Conservation (phyloP, 768 basidiomycete genomes). For the Piloderma croceum region DNA sequence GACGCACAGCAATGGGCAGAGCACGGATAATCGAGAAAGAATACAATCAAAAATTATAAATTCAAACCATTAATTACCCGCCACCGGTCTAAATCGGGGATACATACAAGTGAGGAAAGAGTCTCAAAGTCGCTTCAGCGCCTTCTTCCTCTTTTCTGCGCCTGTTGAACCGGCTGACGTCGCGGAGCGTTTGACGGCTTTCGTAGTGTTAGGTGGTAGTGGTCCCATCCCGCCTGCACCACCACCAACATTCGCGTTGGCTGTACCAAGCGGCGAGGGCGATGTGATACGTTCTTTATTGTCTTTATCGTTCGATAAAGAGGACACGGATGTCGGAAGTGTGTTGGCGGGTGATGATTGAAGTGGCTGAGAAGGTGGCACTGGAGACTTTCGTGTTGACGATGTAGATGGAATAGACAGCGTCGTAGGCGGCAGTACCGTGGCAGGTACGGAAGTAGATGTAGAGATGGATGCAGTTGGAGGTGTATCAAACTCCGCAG, state of each 20-base stretch:
- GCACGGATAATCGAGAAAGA: no score
- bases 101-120: neutral
- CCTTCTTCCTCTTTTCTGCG: conserved; percentile 85
- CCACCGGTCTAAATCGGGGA: no score
- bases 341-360: conserved; percentile 35
- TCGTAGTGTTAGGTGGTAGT: conserved; percentile 37
- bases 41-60: no score
- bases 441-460: conserved; percentile 18
- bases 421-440: conserved; percentile 21
- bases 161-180: conserved; percentile 45
- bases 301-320: conserved; percentile 19
- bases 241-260: conserved; percentile 60
- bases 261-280: conserved; percentile 64
- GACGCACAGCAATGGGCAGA: no score
- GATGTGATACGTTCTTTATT: conserved; percentile 60
- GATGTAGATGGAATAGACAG: conserved; percentile 38
- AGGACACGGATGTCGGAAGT: conserved; percentile 32
- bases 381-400: conserved; percentile 39
- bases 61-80: no score
- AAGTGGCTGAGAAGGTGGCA: conserved; percentile 34
- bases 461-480: conserved; percentile 28
- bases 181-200: conserved; percentile 67
- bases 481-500: conserved; percentile 62
- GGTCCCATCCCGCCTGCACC: conserved; percentile 30
- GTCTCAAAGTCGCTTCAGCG: conserved; percentile 65